These are phyloP conservation scores for Ogataea nakhonphanomensis DNA, from an alignment of 805 yeast genomes.

Conservation along the genomic window DNA sequence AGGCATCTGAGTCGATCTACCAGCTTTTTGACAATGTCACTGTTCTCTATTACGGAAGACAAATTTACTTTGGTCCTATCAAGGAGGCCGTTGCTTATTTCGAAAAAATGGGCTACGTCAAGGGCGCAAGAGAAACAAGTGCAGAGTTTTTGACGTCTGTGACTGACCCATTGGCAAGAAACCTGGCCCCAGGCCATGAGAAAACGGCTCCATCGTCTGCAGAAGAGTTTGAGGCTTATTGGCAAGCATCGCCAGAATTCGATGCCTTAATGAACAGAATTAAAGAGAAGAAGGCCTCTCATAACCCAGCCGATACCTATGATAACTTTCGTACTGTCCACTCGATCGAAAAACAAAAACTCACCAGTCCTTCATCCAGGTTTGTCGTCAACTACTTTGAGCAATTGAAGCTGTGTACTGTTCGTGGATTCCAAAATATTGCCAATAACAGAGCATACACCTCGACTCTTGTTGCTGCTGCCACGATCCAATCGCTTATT, in stretches of 20 bases:
- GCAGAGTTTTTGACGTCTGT: slow-evolving; percentile 66
- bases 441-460: slow-evolving; percentile 57
- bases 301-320: slow-evolving; percentile 33
- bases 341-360: slow-evolving; percentile 36
- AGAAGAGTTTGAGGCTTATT: slow-evolving; percentile 54
- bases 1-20: slow-evolving; percentile 64
- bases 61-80: slow-evolving; percentile 57
- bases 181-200: slow-evolving; percentile 44
- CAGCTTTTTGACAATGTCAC: slow-evolving; percentile 59
- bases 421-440: slow-evolving; percentile 51
- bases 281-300: slow-evolving; percentile 32
- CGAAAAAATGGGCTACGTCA: slow-evolving; percentile 56
- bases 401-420: slow-evolving; percentile 50
- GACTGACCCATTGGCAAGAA: slow-evolving; percentile 63
- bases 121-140: slow-evolving; percentile 63
- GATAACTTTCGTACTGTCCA: slow-evolving; percentile 31
- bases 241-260: slow-evolving; percentile 58
- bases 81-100: slow-evolving; percentile 52
- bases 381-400: slow-evolving; percentile 40
- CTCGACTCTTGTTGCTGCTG: slow-evolving; percentile 46
- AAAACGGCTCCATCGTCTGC: slow-evolving; percentile 52
- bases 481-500: slow-evolving; percentile 53
- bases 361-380: slow-evolving; percentile 38
- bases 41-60: slow-evolving; percentile 57
- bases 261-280: slow-evolving; percentile 33